Percentiles rank a stretch among this genome's conserved stretches.
These are phyloP conservation scores for Osmanthus fragrans DNA, from an alignment of 257 asterid species.

Conservation along the genomic window DNA sequence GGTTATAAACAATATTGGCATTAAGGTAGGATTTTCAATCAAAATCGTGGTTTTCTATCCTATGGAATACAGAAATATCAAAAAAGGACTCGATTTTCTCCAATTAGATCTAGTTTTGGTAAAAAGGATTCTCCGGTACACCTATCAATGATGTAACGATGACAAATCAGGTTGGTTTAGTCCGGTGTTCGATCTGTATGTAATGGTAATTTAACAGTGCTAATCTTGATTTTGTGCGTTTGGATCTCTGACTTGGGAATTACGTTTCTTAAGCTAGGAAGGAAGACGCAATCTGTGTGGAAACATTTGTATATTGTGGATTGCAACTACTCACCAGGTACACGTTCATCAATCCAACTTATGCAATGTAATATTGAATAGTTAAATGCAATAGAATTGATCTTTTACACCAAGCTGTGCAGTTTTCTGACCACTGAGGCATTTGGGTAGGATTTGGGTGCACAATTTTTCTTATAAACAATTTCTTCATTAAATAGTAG, in stretches of 20 bases:
- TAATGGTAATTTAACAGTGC: neutral
- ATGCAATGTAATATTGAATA: neutral
- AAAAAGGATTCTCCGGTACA: no score
- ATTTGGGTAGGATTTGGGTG: neutral
- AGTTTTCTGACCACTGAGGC: neutral
- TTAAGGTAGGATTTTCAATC: neutral
- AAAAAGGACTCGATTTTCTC: neutral
- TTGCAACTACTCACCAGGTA: neutral
- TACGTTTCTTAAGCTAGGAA: neutral
- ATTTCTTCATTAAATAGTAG: no score
- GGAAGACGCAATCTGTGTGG: neutral
- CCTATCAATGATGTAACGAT: neutral
- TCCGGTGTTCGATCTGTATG: neutral
- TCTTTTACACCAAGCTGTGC: neutral
- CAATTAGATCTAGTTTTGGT: neutral
- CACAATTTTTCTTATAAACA: no score
- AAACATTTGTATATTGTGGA: neutral
- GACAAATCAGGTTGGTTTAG: neutral
- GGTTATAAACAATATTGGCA: neutral
- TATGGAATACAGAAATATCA: neutral
- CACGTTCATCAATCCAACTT: neutral
- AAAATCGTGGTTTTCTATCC: neutral
- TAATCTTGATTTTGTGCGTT: neutral
- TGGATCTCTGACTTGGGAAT: neutral
- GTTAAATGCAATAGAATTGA: neutral